Conservation (phyloP, 306 rosid species). For the Cajanus cajan region DNA sequence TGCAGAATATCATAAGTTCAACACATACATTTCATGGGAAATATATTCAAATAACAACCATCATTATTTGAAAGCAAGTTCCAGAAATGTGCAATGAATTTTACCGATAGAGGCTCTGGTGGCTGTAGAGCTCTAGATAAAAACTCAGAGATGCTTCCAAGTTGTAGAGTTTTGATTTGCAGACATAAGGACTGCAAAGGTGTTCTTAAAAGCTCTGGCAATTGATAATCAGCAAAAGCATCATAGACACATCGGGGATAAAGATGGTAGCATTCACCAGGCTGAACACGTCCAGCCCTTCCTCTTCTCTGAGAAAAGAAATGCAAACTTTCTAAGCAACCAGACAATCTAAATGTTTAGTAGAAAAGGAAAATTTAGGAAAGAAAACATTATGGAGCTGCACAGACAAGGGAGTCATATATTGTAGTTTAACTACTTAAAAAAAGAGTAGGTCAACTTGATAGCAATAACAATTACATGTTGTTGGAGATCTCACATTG, state of each 20-base stretch:
- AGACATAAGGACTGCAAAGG: constrained; percentile 95
- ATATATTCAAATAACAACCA: constrained; percentile 15
- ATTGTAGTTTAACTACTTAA: constrained; percentile 13
- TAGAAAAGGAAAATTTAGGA: background rate
- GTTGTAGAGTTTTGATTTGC: constrained; percentile 92
- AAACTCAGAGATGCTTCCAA: constrained; percentile 92
- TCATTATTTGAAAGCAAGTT: constrained; percentile 22
- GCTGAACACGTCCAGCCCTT: constrained; percentile 98
- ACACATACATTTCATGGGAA: constrained; percentile 3
- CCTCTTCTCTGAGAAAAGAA: constrained; percentile 76
- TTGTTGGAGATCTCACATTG: too few relatives aligned
- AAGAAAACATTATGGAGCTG: constrained; percentile 26
- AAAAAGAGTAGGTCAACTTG: background rate
- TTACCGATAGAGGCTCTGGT: constrained; percentile 89
- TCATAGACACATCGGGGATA: constrained; percentile 88
- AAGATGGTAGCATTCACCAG: constrained; percentile 93
- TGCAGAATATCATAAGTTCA: constrained; percentile 11
- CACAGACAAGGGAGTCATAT: background rate
- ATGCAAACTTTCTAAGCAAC: constrained; percentile 10
- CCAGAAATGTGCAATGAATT: constrained; percentile 24
- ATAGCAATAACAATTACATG: constrained; percentile 25
- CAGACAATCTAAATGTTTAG: constrained; percentile 22
- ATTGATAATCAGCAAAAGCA: constrained; percentile 84
- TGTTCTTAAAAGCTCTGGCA: constrained; percentile 94
- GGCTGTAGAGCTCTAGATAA: constrained; percentile 91